A percentile compares a stretch with the other conserved stretches of the same genome.
These are phyloP conservation scores for Rhodotorula sp. DNA, from an alignment of 1,284 basidiomycete species.

Conservation along the genomic window DNA sequence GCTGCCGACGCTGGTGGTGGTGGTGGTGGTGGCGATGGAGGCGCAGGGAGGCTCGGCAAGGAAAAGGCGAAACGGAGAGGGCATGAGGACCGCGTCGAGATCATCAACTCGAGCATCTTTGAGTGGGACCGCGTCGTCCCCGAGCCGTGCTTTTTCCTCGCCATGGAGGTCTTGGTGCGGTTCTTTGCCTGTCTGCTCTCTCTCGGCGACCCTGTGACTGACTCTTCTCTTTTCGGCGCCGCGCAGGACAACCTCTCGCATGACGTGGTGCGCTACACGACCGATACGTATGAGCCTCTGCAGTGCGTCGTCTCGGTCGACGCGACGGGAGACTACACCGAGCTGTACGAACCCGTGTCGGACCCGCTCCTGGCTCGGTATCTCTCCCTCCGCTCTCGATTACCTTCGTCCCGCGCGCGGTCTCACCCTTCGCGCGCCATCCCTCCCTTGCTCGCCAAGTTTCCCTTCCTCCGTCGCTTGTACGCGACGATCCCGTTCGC, in stretches of 20 bases:
- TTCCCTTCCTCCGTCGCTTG: conserved; percentile 58
- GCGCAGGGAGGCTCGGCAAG: conserved; percentile 26
- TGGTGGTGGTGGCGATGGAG: conserved; percentile 20
- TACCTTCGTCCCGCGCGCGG: conserved; percentile 63
- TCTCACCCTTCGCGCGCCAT: conserved; percentile 48
- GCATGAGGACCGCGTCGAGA: conserved; percentile 63
- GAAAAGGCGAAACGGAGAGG: conserved; percentile 57
- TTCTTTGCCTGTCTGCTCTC: not conserved
- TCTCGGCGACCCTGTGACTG: not conserved
- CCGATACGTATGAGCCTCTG: conserved; percentile 67
- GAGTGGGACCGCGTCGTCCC: conserved; percentile 74
- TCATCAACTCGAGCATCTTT: conserved; percentile 81
- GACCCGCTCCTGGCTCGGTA: conserved; percentile 80
- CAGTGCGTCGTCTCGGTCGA: conserved; percentile 83
- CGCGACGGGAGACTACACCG: conserved; percentile 76
- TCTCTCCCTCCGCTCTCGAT: conserved; percentile 53
- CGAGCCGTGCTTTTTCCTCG: conserved; percentile 87
- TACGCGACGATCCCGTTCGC: conserved; percentile 76
- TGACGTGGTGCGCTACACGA: conserved; percentile 87
- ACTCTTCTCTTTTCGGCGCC: not conserved
- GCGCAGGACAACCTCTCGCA: conserved; percentile 92
- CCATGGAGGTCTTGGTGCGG: conserved; percentile 89
- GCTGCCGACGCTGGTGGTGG: too few species aligned
- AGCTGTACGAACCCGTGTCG: conserved; percentile 76
- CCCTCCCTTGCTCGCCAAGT: conserved; percentile 39